Conservation (phyloP, 805 yeast species). For the Ogataea nakhonphanomensis region DNA sequence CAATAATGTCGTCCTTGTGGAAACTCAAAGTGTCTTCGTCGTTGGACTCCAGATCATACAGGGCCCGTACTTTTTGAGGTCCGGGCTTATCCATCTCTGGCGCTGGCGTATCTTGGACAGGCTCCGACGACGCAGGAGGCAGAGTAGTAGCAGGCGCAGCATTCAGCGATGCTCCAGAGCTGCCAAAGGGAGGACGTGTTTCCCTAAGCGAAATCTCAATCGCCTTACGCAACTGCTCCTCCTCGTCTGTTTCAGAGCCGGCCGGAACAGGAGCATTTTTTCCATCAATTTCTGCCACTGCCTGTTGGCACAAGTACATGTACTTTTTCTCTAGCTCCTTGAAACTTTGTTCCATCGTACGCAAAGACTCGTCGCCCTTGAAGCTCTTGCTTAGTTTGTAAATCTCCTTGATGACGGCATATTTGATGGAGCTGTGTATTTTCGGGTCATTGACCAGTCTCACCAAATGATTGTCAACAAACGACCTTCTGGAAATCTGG, state of each 20-base stretch:
- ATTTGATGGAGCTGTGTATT: constrained; percentile 67
- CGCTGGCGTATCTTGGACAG: neutral
- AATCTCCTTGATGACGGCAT: constrained; percentile 61
- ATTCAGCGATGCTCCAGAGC: neutral
- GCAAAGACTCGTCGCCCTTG: constrained; percentile 70
- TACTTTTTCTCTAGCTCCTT: constrained; percentile 42
- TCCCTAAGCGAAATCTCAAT: constrained; percentile 71
- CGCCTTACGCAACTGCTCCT: constrained; percentile 74
- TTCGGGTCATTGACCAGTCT: constrained; percentile 49
- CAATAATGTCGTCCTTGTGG: constrained; percentile 80
- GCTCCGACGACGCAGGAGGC: neutral
- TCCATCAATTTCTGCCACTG: constrained; percentile 29
- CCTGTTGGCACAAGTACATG: constrained; percentile 36
- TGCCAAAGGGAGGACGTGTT: constrained; percentile 31
- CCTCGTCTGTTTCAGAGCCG: constrained; percentile 43
- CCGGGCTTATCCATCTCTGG: constrained; percentile 1
- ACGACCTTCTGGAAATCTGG: constrained; percentile 55
- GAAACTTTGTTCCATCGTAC: constrained; percentile 62
- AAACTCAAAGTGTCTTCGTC: constrained; percentile 90
- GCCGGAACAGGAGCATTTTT: neutral
- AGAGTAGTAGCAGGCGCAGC: neutral
- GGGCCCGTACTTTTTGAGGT: constrained; percentile 60
- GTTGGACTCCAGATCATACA: constrained; percentile 72
- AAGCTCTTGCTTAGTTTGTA: constrained; percentile 65
- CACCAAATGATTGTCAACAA: constrained; percentile 43